phyloP scores from a whole-genome alignment of 1,284 basidiomycete genomes.

The Microbotryum silenes-acaulis region DNA sequence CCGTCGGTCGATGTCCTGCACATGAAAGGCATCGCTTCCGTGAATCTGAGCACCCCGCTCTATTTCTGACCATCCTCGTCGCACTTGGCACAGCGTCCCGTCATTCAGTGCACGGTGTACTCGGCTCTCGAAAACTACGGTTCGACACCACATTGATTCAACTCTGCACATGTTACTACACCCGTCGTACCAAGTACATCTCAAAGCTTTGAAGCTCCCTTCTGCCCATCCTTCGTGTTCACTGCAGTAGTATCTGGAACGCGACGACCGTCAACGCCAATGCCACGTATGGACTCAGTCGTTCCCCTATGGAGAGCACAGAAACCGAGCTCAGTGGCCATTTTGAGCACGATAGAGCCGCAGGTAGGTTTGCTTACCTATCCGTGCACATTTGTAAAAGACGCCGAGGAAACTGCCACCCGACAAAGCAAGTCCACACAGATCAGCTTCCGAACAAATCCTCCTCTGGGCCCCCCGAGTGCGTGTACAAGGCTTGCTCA shows the following conservation, averaged over 20 bases:
- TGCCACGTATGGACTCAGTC: constrained; percentile 73
- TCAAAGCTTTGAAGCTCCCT: no score
- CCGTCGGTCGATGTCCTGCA: no score
- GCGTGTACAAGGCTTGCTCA: constrained; percentile 39
- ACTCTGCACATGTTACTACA: no score
- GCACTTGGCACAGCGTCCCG: no score
- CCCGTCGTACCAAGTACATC: no score
- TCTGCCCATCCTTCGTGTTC: not conserved
- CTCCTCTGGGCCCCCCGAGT: not conserved
- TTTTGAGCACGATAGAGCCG: no score
- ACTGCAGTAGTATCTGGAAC: constrained; percentile 51
- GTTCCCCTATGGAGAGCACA: constrained; percentile 53
- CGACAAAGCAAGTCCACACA: not conserved
- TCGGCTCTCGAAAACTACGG: no score
- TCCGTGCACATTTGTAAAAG: constrained; percentile 88
- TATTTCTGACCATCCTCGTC: no score
- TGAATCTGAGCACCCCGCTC: no score
- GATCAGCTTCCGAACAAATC: not conserved
- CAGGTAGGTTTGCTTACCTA: constrained; percentile 50
- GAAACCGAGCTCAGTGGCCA: not conserved
- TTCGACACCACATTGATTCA: no score
- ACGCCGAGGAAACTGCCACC: constrained; percentile 66
- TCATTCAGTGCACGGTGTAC: no score
- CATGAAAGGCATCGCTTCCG: no score
- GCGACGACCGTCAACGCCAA: constrained; percentile 76